A percentile compares a stretch with the other conserved stretches of the same genome.
These are phyloP conservation scores for Polygonum maritimum DNA, from an alignment of 148 eudicot genomes.

Conservation along the genomic window DNA sequence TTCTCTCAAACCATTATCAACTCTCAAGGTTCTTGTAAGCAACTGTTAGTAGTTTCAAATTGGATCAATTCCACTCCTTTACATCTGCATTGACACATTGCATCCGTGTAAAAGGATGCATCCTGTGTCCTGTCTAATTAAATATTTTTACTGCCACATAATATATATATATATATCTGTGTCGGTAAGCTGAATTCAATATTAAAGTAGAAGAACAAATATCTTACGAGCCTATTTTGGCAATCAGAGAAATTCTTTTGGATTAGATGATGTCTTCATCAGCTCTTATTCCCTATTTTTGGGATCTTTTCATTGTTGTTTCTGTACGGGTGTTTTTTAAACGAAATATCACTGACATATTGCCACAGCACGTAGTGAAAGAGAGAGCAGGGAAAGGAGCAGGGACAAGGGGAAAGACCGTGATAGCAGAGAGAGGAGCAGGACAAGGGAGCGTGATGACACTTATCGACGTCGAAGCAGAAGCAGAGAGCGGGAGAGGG, in stretches of 20 bases:
- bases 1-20: background rate
- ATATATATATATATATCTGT: background rate
- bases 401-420: constrained; percentile 38
- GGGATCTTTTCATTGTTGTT: background rate
- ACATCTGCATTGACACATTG: background rate
- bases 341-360: background rate
- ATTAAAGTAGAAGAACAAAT: background rate
- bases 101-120: background rate
- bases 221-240: background rate
- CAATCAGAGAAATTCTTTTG: background rate
- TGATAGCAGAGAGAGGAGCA: constrained; percentile 44
- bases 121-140: background rate
- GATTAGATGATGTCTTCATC: background rate
- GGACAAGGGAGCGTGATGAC: constrained; percentile 28
- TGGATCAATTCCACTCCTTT: background rate
- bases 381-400: constrained; percentile 54
- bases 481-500: constrained; percentile 42
- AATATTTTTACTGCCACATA: background rate
- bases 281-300: background rate
- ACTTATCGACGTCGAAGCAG: constrained; percentile 36
- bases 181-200: background rate
- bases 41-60: background rate
- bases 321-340: background rate
- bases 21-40: background rate
- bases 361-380: constrained; percentile 43